A percentile compares a stretch with the other conserved stretches of the same genome.
Evolutionary conservation across 2,329 filamentous ascomycete species (phyloP).

Genomic region (Aphanoascus verrucosus): DNA sequence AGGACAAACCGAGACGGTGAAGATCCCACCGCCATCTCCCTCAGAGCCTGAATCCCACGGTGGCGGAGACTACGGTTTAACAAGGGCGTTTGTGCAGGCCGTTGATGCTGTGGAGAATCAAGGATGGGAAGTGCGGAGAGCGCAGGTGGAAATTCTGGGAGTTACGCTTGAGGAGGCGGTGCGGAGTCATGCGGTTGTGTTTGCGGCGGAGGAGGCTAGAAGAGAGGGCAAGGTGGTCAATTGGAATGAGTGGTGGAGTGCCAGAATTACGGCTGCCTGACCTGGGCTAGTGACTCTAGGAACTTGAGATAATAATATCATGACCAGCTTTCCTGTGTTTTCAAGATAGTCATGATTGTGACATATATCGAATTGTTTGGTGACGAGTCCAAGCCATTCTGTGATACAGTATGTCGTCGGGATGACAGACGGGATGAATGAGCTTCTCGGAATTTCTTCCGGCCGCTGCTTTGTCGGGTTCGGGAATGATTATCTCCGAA

Average conservation of each 20-base stretch:
- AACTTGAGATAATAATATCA: too few relatives aligned
- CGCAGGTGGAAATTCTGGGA: conserved; percentile 66
- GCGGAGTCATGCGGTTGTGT: conserved; percentile 84
- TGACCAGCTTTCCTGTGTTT: too few relatives aligned
- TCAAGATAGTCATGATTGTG: too few relatives aligned
- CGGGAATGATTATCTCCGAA: too few relatives aligned
- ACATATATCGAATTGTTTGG: too few relatives aligned
- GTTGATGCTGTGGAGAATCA: conserved; percentile 67
- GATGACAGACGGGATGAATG: too few relatives aligned
- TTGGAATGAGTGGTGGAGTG: conserved; percentile 66
- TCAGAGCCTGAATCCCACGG: conserved; percentile 53
- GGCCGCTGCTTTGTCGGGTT: too few relatives aligned
- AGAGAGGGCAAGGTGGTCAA: conserved; percentile 57
- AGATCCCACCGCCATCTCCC: conserved; percentile 50
- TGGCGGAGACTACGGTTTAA: conserved; percentile 69
- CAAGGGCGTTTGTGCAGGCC: conserved; percentile 70
- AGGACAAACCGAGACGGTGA: conserved; percentile 41
- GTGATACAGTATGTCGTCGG: too few relatives aligned
- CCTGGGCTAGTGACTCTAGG: background rate
- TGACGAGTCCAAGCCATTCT: too few relatives aligned
- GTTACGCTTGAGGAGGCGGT: conserved; percentile 79
- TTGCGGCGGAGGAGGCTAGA: conserved; percentile 84
- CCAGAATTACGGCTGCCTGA: conserved; percentile 33
- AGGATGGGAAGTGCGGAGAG: conserved; percentile 53
- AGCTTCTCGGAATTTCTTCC: too few relatives aligned